Percentiles rank a stretch among this genome's conserved stretches.
Conservation (phyloP, 495 filamentous ascomycete species). For the Trichocladium antarcticum region DNA sequence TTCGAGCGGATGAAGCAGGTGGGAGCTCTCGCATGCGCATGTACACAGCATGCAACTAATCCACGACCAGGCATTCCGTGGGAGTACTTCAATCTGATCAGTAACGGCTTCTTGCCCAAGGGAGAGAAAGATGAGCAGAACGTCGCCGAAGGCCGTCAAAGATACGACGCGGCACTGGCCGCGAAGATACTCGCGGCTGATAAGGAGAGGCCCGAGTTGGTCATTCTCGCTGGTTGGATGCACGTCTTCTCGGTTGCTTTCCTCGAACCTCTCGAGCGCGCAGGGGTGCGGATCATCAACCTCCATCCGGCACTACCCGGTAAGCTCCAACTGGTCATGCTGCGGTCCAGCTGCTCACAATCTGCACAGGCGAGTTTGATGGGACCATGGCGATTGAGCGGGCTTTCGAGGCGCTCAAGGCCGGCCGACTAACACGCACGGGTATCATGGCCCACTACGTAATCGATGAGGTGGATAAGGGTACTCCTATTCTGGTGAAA, state of each 20-base stretch:
- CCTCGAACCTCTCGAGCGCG: constrained; percentile 52
- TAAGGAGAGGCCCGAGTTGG: constrained; percentile 54
- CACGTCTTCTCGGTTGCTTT: constrained; percentile 40
- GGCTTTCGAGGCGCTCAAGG: constrained; percentile 63
- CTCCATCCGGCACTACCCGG: constrained; percentile 67
- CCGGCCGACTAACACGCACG: constrained; percentile 58
- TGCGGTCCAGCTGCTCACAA: no score
- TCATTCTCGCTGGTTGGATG: constrained; percentile 63
- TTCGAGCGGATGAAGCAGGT: constrained; percentile 62
- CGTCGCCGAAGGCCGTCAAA: constrained; percentile 49
- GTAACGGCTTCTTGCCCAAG: constrained; percentile 42
- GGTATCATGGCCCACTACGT: constrained; percentile 94
- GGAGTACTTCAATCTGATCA: constrained; percentile 76
- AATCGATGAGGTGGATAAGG: constrained; percentile 73
- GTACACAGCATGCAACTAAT: no score
- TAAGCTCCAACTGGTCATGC: no score
- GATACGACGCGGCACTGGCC: constrained; percentile 76
- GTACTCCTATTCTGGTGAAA: constrained; percentile 57
- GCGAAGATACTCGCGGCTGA: constrained; percentile 47
- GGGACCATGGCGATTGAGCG: constrained; percentile 68
- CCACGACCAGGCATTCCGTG: constrained; percentile 62
- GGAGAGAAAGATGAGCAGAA: constrained; percentile 43
- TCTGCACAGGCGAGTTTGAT: constrained; percentile 55
- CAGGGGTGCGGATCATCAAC: constrained; percentile 64
- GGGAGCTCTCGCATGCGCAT: no score